A percentile compares a stretch with the other conserved stretches of the same genome.
Conservation (phyloP, 805 yeast species). For the Myxozyma nipponensis region DNA sequence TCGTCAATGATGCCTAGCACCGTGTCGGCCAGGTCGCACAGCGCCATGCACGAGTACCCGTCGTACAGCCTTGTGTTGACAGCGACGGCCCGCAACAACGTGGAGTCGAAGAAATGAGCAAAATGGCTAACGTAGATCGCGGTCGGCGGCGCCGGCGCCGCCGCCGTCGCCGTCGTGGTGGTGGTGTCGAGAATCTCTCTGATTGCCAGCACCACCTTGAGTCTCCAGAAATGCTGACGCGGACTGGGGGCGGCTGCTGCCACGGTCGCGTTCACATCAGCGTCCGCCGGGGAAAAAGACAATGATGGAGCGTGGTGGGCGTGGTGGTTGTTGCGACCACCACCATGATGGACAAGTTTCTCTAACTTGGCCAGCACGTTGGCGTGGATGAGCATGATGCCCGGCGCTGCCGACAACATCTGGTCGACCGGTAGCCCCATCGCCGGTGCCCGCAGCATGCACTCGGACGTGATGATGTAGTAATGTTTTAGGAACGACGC, state of each 20-base stretch:
- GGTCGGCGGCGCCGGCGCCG: constrained; percentile 31
- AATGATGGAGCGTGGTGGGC: not conserved
- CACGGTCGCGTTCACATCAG: constrained; percentile 9
- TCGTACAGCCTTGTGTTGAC: constrained; percentile 35
- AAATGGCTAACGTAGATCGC: constrained; percentile 35
- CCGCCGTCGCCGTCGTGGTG: constrained; percentile 9
- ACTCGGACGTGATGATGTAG: constrained; percentile 36
- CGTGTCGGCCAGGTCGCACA: constrained; percentile 43
- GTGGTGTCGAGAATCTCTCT: constrained; percentile 39
- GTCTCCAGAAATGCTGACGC: constrained; percentile 10
- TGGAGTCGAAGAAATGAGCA: constrained; percentile 38
- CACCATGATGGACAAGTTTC: constrained; percentile 15
- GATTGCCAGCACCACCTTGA: constrained; percentile 36
- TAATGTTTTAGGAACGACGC: constrained; percentile 43
- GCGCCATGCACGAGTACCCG: constrained; percentile 38
- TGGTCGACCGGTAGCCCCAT: constrained; percentile 27
- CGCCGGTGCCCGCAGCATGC: constrained; percentile 20
- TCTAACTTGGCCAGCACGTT: constrained; percentile 31
- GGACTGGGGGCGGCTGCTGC: constrained; percentile 1
- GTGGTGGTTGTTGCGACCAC: not conserved
- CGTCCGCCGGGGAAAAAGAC: constrained; percentile 1
- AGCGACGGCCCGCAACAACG: constrained; percentile 37
- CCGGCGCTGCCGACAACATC: constrained; percentile 33
- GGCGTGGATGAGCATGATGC: constrained; percentile 34
- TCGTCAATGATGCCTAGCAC: no score